Evolutionary conservation across 2,329 filamentous ascomycete species (phyloP).

Genomic region (Talaromyces amestolkiae): DNA sequence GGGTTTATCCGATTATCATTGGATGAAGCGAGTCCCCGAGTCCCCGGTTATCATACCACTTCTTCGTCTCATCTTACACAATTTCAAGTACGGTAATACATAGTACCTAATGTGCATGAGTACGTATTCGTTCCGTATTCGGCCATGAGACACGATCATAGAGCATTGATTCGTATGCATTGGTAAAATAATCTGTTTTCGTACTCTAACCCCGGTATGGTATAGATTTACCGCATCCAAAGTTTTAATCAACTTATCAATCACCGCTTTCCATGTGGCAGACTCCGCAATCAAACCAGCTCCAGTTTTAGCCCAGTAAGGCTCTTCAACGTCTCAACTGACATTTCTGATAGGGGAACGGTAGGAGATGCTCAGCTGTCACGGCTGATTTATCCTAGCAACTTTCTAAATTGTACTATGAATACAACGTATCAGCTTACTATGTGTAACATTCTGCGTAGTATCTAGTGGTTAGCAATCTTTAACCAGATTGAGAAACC

Average conservation of each 20-base stretch:
- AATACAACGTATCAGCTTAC: background rate
- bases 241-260: background rate
- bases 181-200: background rate
- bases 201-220: background rate
- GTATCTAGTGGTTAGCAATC: background rate
- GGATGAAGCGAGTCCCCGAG: background rate
- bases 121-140: background rate
- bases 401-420: background rate
- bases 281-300: background rate
- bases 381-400: background rate
- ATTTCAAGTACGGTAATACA: background rate
- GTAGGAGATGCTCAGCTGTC: background rate
- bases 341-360: background rate
- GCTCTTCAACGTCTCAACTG: background rate
- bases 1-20: background rate
- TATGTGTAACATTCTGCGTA: background rate
- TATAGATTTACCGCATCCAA: background rate
- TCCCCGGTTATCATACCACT: background rate
- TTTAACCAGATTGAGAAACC: background rate
- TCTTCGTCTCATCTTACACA: background rate
- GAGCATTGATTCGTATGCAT: background rate
- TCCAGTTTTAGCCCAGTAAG: background rate
- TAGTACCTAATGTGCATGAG: background rate
- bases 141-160: background rate
- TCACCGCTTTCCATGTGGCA: constrained; percentile 3